phyloP scores from a whole-genome alignment of 2,329 filamentous ascomycete species.

The Lachnellula cervina region DNA sequence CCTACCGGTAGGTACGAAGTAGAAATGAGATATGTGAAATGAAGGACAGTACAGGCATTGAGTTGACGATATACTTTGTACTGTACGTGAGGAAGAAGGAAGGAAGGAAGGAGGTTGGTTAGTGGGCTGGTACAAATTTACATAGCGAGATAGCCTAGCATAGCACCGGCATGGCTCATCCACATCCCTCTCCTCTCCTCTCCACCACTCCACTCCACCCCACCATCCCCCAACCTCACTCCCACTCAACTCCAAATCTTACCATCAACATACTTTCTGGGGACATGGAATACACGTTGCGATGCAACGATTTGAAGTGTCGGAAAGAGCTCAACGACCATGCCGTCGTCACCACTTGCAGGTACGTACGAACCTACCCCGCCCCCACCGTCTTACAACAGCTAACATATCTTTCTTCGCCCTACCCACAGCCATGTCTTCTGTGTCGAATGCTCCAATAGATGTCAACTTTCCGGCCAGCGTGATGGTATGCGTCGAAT shows the following conservation, averaged over 20 bases:
- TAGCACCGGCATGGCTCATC: no score
- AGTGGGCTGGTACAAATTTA: no score
- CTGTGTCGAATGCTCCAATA: slow-evolving; percentile 68
- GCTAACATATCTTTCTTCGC: slow-evolving; percentile 10
- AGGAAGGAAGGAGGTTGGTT: no score
- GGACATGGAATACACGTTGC: slow-evolving; percentile 63
- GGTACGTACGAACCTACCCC: slow-evolving; percentile 43
- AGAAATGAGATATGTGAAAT: no score
- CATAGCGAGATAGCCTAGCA: no score
- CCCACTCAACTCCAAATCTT: not conserved
- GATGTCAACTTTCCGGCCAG: slow-evolving; percentile 52
- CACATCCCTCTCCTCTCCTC: no score
- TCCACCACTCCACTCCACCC: no score
- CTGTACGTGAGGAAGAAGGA: no score
- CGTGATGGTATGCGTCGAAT: slow-evolving; percentile 44
- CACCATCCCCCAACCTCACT: not conserved
- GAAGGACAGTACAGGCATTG: no score
- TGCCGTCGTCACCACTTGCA: slow-evolving; percentile 86
- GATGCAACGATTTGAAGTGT: slow-evolving; percentile 79
- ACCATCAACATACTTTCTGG: no score
- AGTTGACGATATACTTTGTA: no score
- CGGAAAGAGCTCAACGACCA: slow-evolving; percentile 61
- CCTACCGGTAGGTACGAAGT: no score
- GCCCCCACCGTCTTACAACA: not conserved
- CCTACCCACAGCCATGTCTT: slow-evolving; percentile 68